These are phyloP conservation scores for Boletus eberwhitei DNA, from an alignment of 768 basidiomycete genomes.

Conservation along the genomic window DNA sequence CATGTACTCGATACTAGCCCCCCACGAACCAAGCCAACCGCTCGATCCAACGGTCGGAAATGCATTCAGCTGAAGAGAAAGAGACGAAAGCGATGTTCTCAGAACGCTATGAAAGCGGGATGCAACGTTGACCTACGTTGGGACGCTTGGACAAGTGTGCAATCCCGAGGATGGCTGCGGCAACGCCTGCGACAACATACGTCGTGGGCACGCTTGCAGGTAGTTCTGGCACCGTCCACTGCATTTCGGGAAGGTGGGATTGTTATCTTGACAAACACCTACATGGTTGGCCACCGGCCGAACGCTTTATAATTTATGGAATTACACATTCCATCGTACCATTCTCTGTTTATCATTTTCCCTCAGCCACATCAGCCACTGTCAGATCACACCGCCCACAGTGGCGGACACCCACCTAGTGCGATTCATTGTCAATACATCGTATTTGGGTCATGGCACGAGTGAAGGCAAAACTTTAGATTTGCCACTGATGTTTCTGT, in stretches of 20 bases:
- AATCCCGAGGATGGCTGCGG: background rate
- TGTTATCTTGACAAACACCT: background rate
- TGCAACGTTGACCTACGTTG: background rate
- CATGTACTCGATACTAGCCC: conserved; percentile 16
- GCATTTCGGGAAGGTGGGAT: background rate
- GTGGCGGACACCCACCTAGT: too few relatives aligned
- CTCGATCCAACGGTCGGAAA: conserved; percentile 30
- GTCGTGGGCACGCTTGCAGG: background rate
- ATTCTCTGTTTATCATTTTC: too few relatives aligned
- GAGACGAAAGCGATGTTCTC: background rate
- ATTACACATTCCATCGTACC: too few relatives aligned
- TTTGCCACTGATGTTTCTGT: too few relatives aligned
- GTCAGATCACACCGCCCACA: too few relatives aligned
- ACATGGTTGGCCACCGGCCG: too few relatives aligned
- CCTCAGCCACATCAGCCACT: too few relatives aligned
- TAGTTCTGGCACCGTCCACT: background rate
- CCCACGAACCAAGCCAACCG: conserved; percentile 27
- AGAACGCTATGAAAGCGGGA: background rate
- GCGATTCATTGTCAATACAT: too few relatives aligned
- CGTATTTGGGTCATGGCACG: too few relatives aligned
- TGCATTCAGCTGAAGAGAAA: conserved; percentile 15
- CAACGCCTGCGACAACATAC: background rate
- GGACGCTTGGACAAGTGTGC: background rate
- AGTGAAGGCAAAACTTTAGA: too few relatives aligned
- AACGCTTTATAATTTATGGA: too few relatives aligned